Percentiles rank a stretch among this genome's conserved stretches.
Conservation (phyloP, 164 flowering plant genomes). For the Tetracentron sinense region DNA sequence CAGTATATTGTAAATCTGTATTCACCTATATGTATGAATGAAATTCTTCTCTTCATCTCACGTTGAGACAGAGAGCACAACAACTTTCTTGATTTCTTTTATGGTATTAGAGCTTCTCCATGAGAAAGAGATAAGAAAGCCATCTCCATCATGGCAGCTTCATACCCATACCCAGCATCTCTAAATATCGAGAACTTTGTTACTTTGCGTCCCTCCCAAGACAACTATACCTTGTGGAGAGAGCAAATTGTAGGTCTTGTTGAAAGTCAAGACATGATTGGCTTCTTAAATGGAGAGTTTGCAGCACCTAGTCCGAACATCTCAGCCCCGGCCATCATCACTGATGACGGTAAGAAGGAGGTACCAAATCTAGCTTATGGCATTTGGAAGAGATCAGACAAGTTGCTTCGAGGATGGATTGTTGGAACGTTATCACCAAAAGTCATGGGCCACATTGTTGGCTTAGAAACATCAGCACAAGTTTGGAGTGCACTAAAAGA, state of each 20-base stretch:
- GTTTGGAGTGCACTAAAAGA: background rate
- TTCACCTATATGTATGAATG: too few species aligned
- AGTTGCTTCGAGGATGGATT: constrained; percentile 1
- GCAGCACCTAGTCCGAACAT: background rate
- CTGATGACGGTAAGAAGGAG: background rate
- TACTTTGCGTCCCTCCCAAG: background rate
- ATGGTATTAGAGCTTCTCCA: background rate
- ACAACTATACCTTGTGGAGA: constrained; percentile 8
- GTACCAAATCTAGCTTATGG: background rate
- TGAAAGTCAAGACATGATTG: constrained; percentile 15
- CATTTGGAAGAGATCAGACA: background rate
- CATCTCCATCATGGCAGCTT: too few species aligned
- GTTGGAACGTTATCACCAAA: background rate
- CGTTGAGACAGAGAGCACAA: too few species aligned
- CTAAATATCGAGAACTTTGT: constrained; percentile 1
- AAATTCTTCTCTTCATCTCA: too few species aligned
- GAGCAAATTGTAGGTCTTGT: background rate
- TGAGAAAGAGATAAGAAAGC: background rate
- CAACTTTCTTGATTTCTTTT: too few species aligned
- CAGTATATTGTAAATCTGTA: too few species aligned
- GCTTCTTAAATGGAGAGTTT: background rate
- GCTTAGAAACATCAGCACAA: background rate
- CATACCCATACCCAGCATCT: background rate
- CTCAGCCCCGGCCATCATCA: background rate
- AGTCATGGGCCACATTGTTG: background rate